Evolutionary conservation across 192 early-diverging fungal genomes (phyloP).

Genomic region (Coemansia erecta): DNA sequence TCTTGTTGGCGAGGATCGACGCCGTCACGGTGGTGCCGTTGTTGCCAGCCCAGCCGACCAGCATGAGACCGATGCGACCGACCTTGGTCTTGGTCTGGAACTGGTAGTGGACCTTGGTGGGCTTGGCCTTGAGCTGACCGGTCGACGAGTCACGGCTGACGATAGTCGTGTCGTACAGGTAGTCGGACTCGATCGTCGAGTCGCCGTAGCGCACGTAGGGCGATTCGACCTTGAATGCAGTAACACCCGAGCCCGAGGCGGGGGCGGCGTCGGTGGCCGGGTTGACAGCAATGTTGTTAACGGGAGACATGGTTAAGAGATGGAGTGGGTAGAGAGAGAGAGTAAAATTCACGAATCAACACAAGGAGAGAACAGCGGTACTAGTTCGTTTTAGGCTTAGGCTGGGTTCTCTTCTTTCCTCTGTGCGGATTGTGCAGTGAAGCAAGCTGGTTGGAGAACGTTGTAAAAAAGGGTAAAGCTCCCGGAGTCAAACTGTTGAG

Average conservation of each 20-base stretch:
- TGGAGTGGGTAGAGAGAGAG: slow-evolving; percentile 10
- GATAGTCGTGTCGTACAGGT: slow-evolving; percentile 86
- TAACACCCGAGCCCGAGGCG: slow-evolving; percentile 34
- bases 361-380: slow-evolving; percentile 28
- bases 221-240: slow-evolving; percentile 82
- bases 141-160: slow-evolving; percentile 65
- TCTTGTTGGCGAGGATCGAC: slow-evolving; percentile 92
- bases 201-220: slow-evolving; percentile 87
- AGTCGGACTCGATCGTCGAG: slow-evolving; percentile 76
- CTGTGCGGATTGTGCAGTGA: slow-evolving; percentile 80
- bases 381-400: slow-evolving; percentile 65
- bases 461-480: slow-evolving; percentile 22
- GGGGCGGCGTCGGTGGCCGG: slow-evolving; percentile 26
- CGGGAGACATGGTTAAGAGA: slow-evolving; percentile 33
- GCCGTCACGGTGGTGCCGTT: slow-evolving; percentile 98
- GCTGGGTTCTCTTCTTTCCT: slow-evolving; percentile 66
- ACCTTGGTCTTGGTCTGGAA: slow-evolving; percentile 85
- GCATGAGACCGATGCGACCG: slow-evolving; percentile 80
- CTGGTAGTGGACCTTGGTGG: slow-evolving; percentile 83
- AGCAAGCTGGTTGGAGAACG: slow-evolving; percentile 78
- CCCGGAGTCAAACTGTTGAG: slow-evolving; percentile 8
- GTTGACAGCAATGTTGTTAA: slow-evolving; percentile 32
- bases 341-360: slow-evolving; percentile 27
- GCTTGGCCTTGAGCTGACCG: slow-evolving; percentile 72
- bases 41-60: slow-evolving; percentile 99